Conservation (phyloP, 108 stramenopile genomes). For the Hondaea fermentalgiana region DNA sequence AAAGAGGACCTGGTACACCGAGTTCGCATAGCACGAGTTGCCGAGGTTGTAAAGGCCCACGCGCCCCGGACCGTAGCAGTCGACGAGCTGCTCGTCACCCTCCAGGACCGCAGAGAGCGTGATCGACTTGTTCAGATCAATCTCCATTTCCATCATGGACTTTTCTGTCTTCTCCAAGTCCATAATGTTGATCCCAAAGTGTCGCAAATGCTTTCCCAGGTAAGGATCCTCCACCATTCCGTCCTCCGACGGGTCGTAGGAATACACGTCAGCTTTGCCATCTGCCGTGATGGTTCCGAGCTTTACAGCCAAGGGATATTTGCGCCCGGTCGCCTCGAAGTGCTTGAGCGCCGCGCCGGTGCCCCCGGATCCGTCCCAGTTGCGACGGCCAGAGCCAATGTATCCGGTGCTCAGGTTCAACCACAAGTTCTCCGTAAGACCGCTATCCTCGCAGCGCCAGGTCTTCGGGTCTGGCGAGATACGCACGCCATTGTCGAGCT, state of each 20-base stretch:
- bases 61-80: conserved; percentile 71
- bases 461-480: conserved; percentile 47
- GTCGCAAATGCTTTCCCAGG: conserved; percentile 73
- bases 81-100: conserved; percentile 67
- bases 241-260: conserved; percentile 94
- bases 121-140: conserved; percentile 86
- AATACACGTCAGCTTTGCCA: conserved; percentile 84
- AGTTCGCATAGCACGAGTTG: conserved; percentile 93
- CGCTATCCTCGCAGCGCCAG: conserved; percentile 47
- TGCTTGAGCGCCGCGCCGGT: conserved; percentile 89
- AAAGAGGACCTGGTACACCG: conserved; percentile 72
- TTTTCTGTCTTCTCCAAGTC: conserved; percentile 80
- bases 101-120: conserved; percentile 88
- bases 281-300: conserved; percentile 92
- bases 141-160: conserved; percentile 88
- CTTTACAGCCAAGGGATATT: conserved; percentile 92
- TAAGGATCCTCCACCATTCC: conserved; percentile 89
- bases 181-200: conserved; percentile 75
- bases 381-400: conserved; percentile 90
- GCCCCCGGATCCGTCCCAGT: conserved; percentile 95
- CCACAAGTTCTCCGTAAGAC: conserved; percentile 79
- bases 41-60: conserved; percentile 93
- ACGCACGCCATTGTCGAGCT: conserved; percentile 35
- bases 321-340: conserved; percentile 72
- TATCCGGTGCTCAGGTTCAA: conserved; percentile 89